phyloP scores from a whole-genome alignment of 2,329 filamentous ascomycete species.

The Aspergillus arachidicola region DNA sequence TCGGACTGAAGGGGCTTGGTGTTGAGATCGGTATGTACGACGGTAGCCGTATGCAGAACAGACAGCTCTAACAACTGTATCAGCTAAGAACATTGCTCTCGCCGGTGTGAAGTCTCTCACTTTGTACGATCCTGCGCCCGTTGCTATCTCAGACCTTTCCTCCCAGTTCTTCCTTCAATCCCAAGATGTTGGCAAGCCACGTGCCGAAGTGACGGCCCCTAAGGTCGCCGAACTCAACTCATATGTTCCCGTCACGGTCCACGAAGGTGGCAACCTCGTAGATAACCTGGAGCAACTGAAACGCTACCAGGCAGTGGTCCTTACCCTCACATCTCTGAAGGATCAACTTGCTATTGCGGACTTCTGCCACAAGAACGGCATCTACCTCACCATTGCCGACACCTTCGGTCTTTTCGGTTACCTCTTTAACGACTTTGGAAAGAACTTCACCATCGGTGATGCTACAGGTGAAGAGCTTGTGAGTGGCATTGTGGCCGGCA shows the following conservation, averaged over 20 bases:
- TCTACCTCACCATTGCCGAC: constrained; percentile 84
- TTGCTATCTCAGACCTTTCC: constrained; percentile 84
- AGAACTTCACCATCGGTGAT: constrained; percentile 89
- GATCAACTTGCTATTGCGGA: constrained; percentile 84
- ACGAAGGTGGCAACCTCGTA: constrained; percentile 65
- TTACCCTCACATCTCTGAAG: constrained; percentile 80
- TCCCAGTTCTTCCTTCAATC: constrained; percentile 94
- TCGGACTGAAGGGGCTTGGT: constrained; percentile 89
- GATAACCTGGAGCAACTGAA: constrained; percentile 80
- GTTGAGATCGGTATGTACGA: constrained; percentile 72
- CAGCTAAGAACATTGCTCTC: constrained; percentile 95
- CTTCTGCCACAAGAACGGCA: constrained; percentile 91
- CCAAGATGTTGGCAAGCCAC: constrained; percentile 87
- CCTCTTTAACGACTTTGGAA: constrained; percentile 96
- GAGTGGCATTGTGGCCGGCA: constrained; percentile 84
- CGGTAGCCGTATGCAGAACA: not conserved
- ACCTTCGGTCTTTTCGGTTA: constrained; percentile 93
- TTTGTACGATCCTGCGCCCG: constrained; percentile 84
- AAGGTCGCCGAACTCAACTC: constrained; percentile 93
- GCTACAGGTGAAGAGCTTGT: constrained; percentile 85
- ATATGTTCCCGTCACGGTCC: constrained; percentile 87
- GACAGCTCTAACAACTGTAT: constrained; percentile 11
- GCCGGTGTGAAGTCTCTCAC: constrained; percentile 97
- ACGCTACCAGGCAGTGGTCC: constrained; percentile 87
- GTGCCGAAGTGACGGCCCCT: constrained; percentile 83